These are phyloP conservation scores for Asclepias syriaca DNA, from an alignment of 257 asterid species.

Conservation along the genomic window DNA sequence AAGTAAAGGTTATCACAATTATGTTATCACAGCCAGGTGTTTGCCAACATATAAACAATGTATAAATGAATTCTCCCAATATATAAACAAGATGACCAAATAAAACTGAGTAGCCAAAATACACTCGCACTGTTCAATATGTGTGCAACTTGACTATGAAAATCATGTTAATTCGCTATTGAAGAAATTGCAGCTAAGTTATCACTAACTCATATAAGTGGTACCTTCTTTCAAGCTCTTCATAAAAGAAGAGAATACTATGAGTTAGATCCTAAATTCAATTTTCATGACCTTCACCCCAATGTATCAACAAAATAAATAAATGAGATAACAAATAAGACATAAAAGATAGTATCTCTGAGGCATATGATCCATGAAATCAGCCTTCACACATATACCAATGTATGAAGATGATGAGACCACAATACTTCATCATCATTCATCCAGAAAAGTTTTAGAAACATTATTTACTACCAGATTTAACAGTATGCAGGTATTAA, in stretches of 20 bases:
- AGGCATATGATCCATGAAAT: neutral
- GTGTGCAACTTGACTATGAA: neutral
- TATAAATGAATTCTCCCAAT: neutral
- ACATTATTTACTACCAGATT: neutral
- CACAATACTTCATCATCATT: neutral
- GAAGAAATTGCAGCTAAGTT: neutral
- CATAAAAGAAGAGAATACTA: neutral
- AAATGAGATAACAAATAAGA: neutral
- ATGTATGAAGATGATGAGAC: neutral
- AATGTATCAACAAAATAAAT: neutral
- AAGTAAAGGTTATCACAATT: too few relatives aligned
- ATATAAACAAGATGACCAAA: neutral
- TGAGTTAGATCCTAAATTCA: neutral
- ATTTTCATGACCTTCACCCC: neutral
- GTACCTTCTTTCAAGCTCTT: neutral
- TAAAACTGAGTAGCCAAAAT: neutral
- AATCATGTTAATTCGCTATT: conserved; percentile 2
- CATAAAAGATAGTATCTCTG: neutral
- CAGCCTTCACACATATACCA: neutral
- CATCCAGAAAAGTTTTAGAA: neutral
- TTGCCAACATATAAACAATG: too few relatives aligned
- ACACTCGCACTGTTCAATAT: neutral
- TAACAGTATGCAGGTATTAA: neutral
- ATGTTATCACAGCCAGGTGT: neutral
- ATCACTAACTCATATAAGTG: neutral